Conservation (phyloP, 106 monocot genomes). For the Ottelia alismoides region DNA sequence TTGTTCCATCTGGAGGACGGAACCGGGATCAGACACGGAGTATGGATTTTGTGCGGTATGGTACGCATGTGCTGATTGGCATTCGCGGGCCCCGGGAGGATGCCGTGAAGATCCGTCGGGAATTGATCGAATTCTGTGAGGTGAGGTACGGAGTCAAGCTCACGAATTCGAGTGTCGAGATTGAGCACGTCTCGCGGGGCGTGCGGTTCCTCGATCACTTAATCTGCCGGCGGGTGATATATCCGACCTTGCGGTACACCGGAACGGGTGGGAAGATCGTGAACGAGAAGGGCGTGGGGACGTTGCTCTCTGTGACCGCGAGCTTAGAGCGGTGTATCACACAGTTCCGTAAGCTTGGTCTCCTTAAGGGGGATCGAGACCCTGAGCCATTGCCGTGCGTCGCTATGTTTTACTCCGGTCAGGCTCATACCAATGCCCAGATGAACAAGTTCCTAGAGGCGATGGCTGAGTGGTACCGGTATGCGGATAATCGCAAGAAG, state of each 20-base stretch:
- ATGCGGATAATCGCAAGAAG: constrained; percentile 95
- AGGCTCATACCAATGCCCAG: constrained; percentile 91
- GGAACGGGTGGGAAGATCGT: constrained; percentile 93
- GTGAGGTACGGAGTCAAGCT: constrained; percentile 60
- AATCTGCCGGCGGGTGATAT: constrained; percentile 80
- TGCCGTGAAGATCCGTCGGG: constrained; percentile 70
- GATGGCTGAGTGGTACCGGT: constrained; percentile 92
- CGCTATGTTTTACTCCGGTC: constrained; percentile 93
- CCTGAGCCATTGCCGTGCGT: constrained; percentile 97
- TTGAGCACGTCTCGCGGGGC: constrained; percentile 92
- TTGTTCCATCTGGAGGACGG: constrained; percentile 93
- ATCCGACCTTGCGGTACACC: constrained; percentile 87
- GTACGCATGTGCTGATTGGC: constrained; percentile 74
- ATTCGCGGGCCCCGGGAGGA: constrained; percentile 83
- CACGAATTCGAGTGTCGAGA: constrained; percentile 75
- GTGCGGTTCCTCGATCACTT: constrained; percentile 95
- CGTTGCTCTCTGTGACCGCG: constrained; percentile 82
- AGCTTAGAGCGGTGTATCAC: constrained; percentile 86
- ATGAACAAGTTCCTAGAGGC: constrained; percentile 92
- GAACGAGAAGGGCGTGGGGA: constrained; percentile 96
- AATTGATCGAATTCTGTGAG: constrained; percentile 80
- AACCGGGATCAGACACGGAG: constrained; percentile 90
- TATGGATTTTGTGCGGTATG: constrained; percentile 88
- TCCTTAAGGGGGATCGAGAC: constrained; percentile 90
- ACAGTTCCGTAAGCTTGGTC: constrained; percentile 75